These are phyloP conservation scores for Dactylellina leptospora DNA, from an alignment of 2,329 filamentous ascomycete species.

Conservation along the genomic window DNA sequence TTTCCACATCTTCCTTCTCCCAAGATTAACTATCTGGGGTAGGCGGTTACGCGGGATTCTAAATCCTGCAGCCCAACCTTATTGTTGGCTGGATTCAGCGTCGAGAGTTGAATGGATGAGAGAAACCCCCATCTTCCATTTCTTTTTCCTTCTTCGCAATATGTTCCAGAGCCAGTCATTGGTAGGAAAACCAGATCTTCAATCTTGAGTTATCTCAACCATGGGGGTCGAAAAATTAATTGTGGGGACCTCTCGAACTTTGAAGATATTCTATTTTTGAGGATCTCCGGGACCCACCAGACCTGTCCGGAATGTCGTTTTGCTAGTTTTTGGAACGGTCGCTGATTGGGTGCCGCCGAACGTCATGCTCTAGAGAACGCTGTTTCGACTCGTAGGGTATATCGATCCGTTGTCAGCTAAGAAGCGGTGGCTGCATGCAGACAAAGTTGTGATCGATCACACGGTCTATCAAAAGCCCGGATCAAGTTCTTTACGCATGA, in stretches of 20 bases:
- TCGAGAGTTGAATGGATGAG: background rate
- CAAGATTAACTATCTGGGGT: slow-evolving; percentile 19
- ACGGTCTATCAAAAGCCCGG: no score
- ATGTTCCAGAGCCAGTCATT: no score
- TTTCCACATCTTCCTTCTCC: slow-evolving; percentile 16
- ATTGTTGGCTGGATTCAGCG: background rate
- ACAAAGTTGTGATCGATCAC: no score
- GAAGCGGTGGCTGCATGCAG: no score
- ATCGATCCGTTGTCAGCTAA: background rate
- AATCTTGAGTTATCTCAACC: background rate
- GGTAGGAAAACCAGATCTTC: no score
- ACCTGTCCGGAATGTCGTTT: background rate
- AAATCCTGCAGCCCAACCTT: slow-evolving; percentile 27
- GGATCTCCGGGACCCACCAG: slow-evolving; percentile 6
- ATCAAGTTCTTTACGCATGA: no score
- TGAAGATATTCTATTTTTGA: slow-evolving; percentile 10
- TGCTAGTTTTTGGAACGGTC: slow-evolving; percentile 11
- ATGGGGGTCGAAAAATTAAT: background rate
- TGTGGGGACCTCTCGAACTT: background rate
- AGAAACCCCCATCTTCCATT: background rate
- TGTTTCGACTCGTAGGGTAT: no score
- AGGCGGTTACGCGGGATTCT: slow-evolving; percentile 18
- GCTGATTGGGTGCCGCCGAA: slow-evolving; percentile 43
- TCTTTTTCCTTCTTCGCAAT: background rate
- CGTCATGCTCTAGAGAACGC: no score